Evolutionary conservation across 1,284 basidiomycete genomes (phyloP), one percentile per base, ranked within the genome.

Genomic region (Fomitopsis pinicola): DNA sequence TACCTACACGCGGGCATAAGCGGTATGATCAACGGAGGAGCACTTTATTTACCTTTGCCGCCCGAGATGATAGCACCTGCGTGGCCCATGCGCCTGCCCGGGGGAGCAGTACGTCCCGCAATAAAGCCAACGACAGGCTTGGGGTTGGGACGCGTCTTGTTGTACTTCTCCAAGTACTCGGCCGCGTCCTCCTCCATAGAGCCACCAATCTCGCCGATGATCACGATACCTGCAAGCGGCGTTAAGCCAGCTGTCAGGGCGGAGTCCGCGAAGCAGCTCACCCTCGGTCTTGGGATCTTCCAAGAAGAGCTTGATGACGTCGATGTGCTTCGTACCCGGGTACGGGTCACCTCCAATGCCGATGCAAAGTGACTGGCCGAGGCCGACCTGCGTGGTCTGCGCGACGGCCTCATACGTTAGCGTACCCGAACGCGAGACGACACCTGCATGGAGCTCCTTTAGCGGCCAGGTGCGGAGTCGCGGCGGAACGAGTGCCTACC

Each of bases 181-280:
- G 97, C 97, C 17, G 97, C 97, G 68, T 99, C 97, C 76, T 99
- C 97, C 79, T 99, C 97, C 96, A 98, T 99, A 19, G 92, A 91
- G 33, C 97, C 97, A 69, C 97, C 97, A 71, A 99, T 99, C 78
- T 99, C 97, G 68, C 97, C 97, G 71, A 99, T 99, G 68, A 99
- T 82, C 60, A 99, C 97, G 67, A 99, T 96, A 70, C 94, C 94
- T 88, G 69, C 3, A 55, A 14, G 59, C 33, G n/a, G 15, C n/a
- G 44, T 22, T 52, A 42, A 30, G 19, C n/a, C 19, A 22, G 40
- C n/a, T 22, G 28, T 45, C 40, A 35, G 30, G 22, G 40, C 22
- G 53, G 40, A 38, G 15, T 26, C 30, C 14, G n/a, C 10, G 15
- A 42, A 15, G 38, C 40, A 28, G 61, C 70, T 35, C 63, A 90